phyloP scores from a whole-genome alignment of 2,329 filamentous ascomycete species.

The Diaporthe vaccinii region DNA sequence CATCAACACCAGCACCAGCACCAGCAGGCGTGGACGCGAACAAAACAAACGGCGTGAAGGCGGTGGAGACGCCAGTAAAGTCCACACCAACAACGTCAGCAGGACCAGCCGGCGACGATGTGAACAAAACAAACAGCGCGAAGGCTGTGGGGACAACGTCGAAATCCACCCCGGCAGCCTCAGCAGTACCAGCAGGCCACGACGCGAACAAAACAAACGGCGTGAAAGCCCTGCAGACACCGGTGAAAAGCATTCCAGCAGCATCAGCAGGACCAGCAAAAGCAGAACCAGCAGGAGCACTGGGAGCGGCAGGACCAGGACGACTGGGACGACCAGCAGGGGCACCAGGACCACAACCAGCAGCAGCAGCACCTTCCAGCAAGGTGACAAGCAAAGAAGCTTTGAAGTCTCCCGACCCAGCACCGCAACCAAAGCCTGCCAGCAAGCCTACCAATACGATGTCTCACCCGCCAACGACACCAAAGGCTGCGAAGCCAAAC shows the following conservation, averaged over 20 bases:
- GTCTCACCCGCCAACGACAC: conserved; percentile 33
- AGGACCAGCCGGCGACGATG: too few species aligned
- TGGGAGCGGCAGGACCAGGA: not conserved
- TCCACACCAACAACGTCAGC: not conserved
- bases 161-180: too few species aligned
- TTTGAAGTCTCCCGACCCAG: conserved; percentile 22
- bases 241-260: not conserved
- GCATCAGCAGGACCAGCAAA: not conserved
- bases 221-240: not conserved
- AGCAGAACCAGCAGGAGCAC: not conserved
- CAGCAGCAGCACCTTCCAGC: conserved; percentile 11
- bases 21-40: not conserved
- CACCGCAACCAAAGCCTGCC: conserved; percentile 25
- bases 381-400: not conserved
- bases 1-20: not conserved
- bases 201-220: not conserved
- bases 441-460: conserved; percentile 23
- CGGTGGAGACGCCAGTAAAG: not conserved
- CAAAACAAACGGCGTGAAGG: not conserved
- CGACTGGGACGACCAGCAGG: not conserved
- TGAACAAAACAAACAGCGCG: too few species aligned
- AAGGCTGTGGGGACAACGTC: too few species aligned
- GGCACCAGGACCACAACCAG: not conserved
- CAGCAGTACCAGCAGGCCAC: not conserved
- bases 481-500: conserved; percentile 28